Evolutionary conservation across 208 protist genomes (phyloP), one percentile per base, ranked within the genome.

Genomic region (Lotmaria passim): DNA sequence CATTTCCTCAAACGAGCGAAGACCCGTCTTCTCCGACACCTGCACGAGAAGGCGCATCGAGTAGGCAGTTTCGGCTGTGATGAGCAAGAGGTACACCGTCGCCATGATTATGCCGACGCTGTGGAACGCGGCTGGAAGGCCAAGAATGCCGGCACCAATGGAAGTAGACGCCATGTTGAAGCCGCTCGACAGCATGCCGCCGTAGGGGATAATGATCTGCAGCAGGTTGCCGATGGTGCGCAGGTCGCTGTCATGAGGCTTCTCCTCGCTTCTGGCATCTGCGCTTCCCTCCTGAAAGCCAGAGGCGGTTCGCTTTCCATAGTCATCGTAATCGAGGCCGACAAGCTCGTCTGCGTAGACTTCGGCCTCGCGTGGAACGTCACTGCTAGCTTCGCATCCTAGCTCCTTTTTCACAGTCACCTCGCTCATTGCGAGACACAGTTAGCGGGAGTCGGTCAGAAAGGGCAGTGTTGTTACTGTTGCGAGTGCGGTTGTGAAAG

Each of bases 71-170:
- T 76, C 50, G 0, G 66, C 33, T 0, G 77, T 75, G 38, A 84
- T 71, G 24, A 81, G 33, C 1, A 81, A 30, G 8, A 88, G 81
- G 24, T 73, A 78, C 7, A 80, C 14, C 0, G 62, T 51, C 2
- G 78, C 75, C 55, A 84, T 69, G 3, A 79, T 33, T 33, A 84
- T 67, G 10, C 82, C 85, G 19, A 53, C 60, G 38, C 66, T 87
- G 33, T 74, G 41, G 43, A 86, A 79, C 10, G 85, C 85, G 10
- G 69, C 55, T 14, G 85, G 82, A 14, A 89, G 66, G 8, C 79
- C 72, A 30, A 89, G 46, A 23, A 84, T 83, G 19, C 83, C 81
- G 17, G 79, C 82, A 2, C 85, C 85, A 38, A 91, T 68, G n/a
- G 62, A 73, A 21, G 69, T 72, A 14, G 70, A 72, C 6, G 76